A percentile compares a stretch with the other conserved stretches of the same genome.
phyloP scores from a whole-genome alignment of 1,139 yeast species.

The Yamadazyma epiphylla region DNA sequence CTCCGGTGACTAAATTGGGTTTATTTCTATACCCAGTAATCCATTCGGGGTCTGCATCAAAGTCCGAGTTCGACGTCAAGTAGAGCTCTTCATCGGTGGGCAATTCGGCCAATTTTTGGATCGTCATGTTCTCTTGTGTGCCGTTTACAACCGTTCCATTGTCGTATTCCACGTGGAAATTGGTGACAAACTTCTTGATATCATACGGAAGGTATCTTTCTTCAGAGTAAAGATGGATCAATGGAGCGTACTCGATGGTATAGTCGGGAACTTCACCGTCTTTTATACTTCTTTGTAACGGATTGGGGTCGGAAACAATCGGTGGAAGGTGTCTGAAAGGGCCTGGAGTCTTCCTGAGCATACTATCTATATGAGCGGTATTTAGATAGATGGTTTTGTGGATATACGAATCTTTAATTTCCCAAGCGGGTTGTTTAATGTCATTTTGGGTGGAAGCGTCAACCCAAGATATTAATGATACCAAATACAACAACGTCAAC shows the following conservation, averaged over 20 bases:
- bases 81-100: constrained; percentile 34
- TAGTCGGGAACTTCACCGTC: constrained; percentile 72
- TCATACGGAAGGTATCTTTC: constrained; percentile 86
- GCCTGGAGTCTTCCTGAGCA: constrained; percentile 17
- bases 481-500: too few relatives aligned
- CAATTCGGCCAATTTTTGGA: constrained; percentile 35
- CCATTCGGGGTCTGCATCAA: constrained; percentile 79
- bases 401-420: constrained; percentile 3
- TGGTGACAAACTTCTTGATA: constrained; percentile 60
- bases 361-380: constrained; percentile 7
- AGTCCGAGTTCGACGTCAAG: constrained; percentile 68
- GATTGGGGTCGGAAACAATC: constrained; percentile 27
- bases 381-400: constrained; percentile 4
- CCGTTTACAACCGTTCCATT: constrained; percentile 47
- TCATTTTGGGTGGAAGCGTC: too few relatives aligned
- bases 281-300: constrained; percentile 28
- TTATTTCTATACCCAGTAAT: constrained; percentile 66
- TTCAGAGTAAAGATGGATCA: constrained; percentile 84
- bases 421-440: constrained; percentile 5
- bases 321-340: constrained; percentile 35
- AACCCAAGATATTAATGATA: too few relatives aligned
- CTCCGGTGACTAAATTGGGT: constrained; percentile 73
- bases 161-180: constrained; percentile 49
- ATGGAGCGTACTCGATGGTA: constrained; percentile 70
- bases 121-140: constrained; percentile 30